These are phyloP conservation scores for Polychaeton citri DNA, from an alignment of 2,329 filamentous ascomycete genomes.

Conservation along the genomic window DNA sequence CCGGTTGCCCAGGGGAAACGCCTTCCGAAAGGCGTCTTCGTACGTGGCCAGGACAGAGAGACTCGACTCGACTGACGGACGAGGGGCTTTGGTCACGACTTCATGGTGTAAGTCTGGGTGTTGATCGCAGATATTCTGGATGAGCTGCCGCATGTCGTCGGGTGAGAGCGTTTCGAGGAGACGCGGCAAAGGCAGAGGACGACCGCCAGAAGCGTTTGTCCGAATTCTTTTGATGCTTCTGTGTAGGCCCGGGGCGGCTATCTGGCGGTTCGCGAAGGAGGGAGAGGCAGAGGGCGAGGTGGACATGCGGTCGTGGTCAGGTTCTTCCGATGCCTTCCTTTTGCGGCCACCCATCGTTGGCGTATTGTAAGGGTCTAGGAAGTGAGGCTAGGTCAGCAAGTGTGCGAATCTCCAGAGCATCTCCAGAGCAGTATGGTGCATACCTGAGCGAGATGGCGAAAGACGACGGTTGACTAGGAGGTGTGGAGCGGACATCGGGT, in stretches of 20 bases:
- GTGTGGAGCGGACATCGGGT: slow-evolving; percentile 47
- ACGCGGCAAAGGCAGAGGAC: slow-evolving; percentile 54
- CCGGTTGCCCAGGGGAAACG: slow-evolving; percentile 76
- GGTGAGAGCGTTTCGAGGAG: slow-evolving; percentile 90
- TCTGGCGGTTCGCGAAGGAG: slow-evolving; percentile 53
- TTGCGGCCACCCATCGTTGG: slow-evolving; percentile 47
- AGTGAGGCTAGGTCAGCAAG: slow-evolving; percentile 18
- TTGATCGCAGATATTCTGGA: slow-evolving; percentile 84
- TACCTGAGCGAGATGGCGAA: slow-evolving; percentile 48
- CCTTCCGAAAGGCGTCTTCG: slow-evolving; percentile 59
- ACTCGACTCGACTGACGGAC: slow-evolving; percentile 71
- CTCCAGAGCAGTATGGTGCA: too few species aligned
- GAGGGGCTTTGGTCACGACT: slow-evolving; percentile 69
- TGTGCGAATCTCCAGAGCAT: too few species aligned
- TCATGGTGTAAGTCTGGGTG: slow-evolving; percentile 78
- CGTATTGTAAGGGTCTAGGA: slow-evolving; percentile 22
- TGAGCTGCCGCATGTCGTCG: slow-evolving; percentile 66
- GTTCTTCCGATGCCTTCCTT: slow-evolving; percentile 73
- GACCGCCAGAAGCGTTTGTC: slow-evolving; percentile 51
- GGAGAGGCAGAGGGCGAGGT: slow-evolving; percentile 77
- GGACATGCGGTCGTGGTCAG: slow-evolving; percentile 65
- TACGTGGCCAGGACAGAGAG: slow-evolving; percentile 73
- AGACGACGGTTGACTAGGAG: slow-evolving; percentile 47
- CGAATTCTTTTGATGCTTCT: slow-evolving; percentile 55
- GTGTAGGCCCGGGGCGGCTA: slow-evolving; percentile 38